These are phyloP conservation scores for Xylariaceae sp. DNA, from an alignment of 2,329 filamentous ascomycete species.

Conservation along the genomic window DNA sequence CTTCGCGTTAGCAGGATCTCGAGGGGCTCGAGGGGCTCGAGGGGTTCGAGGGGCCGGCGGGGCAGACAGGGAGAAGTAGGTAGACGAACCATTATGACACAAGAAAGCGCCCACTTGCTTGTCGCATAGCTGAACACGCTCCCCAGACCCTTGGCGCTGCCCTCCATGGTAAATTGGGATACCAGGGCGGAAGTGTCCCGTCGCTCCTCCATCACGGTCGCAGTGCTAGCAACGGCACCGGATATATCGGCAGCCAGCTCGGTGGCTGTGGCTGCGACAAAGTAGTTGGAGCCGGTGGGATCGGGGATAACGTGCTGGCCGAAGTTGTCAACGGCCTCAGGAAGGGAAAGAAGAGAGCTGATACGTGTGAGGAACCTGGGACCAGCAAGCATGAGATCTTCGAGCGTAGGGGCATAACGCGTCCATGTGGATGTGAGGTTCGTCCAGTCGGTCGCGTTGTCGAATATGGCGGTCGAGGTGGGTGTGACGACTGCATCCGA, in stretches of 20 bases:
- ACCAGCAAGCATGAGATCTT: slow-evolving; percentile 62
- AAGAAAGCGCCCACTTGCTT: slow-evolving; percentile 86
- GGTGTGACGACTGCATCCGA: slow-evolving; percentile 28
- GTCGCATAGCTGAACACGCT: slow-evolving; percentile 87
- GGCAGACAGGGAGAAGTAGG: neutral
- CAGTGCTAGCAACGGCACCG: slow-evolving; percentile 33
- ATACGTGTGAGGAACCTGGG: slow-evolving; percentile 62
- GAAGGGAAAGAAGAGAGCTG: slow-evolving; percentile 53
- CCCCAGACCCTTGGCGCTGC: slow-evolving; percentile 61
- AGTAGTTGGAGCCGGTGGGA: slow-evolving; percentile 29
- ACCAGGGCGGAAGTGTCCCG: slow-evolving; percentile 38
- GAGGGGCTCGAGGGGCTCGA: neutral
- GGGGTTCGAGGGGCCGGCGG: neutral
- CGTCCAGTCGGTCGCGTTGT: slow-evolving; percentile 44
- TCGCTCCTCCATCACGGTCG: slow-evolving; percentile 40
- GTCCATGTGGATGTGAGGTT: slow-evolving; percentile 52
- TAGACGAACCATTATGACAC: slow-evolving; percentile 63
- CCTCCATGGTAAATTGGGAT: slow-evolving; percentile 51
- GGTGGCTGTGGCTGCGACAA: slow-evolving; percentile 49
- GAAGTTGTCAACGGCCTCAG: slow-evolving; percentile 56
- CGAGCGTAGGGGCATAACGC: slow-evolving; percentile 57
- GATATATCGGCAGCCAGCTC: slow-evolving; percentile 38
- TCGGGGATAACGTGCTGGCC: slow-evolving; percentile 44
- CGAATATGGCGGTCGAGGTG: slow-evolving; percentile 32
- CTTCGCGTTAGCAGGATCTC: slow-evolving; percentile 11